Evolutionary conservation across 108 stramenopile genomes (phyloP), one percentile per base, ranked within the genome.

Genomic region (Discostella stelligeroides): DNA sequence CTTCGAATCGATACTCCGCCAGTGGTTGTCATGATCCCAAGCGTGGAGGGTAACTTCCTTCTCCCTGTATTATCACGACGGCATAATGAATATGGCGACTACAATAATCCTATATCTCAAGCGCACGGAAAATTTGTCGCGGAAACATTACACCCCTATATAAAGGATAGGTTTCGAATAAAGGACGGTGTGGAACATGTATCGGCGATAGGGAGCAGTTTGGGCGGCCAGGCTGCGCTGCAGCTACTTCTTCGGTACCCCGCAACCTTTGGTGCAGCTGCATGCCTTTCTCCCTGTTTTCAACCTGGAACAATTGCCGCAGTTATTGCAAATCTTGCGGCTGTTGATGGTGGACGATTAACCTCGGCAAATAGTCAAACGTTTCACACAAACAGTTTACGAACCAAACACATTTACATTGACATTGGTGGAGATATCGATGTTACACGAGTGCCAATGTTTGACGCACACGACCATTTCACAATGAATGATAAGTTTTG

Each of bases 191-290:
- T 79, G 27, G 72, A 80, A 46, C 59, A 81, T 25, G 71, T 66
- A 13, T 69, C 65, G 69, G 43, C 72, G 7, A 88, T 90, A 12
- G 89, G 89, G 11, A 75, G 82, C 13, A 80, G 77, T 45, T 49
- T 90, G 30, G 89, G 89, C 27, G 89, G 89, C n/a, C 86, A 90
- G 66, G 89, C 87, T 23, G 77, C 81, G 10, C 45, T 90, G 8
- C 81, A 86, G 60, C 67, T 86, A 28, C 18, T 88, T 18, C 30
- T 90, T 64, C 64, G 89, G 51, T 80, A 88, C 72, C 82, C 89
- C 6, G 11, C 25, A 8, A 58, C 82, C 18, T 90, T 90, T 67
- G 83, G 86, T 17, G 85, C 81, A 4, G 89, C 81, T 8, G 86
- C 85, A n/a, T 83, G 82, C 41, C 50, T 88, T 55, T 84, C 83